These are phyloP conservation scores for Tirmania nivea DNA, from an alignment of 495 filamentous ascomycete genomes.

Conservation along the genomic window DNA sequence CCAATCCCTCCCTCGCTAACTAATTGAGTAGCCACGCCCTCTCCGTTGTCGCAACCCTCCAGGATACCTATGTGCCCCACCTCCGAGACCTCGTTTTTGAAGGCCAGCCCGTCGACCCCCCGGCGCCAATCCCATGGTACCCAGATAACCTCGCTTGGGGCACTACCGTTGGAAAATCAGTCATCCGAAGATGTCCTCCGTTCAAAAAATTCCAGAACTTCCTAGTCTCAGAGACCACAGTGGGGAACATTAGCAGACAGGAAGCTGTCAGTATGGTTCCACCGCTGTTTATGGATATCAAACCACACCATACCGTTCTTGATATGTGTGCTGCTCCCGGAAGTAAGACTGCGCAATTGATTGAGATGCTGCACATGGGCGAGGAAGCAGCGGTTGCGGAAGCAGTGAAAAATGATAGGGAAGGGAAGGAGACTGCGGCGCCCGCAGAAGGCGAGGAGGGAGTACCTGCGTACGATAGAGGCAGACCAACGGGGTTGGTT, in stretches of 20 bases:
- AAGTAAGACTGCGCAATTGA: conserved; percentile 84
- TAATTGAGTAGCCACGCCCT: conserved; percentile 46
- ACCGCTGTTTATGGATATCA: conserved; percentile 74
- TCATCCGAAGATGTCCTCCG: conserved; percentile 71
- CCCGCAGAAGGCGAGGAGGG: conserved; percentile 28
- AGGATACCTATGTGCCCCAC: conserved; percentile 71
- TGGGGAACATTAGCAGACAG: conserved; percentile 91
- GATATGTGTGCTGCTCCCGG: conserved; percentile 94
- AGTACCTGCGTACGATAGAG: conserved; percentile 42
- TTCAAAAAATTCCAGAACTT: conserved; percentile 94
- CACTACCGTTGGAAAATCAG: conserved; percentile 89
- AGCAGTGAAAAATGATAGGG: conserved; percentile 30
- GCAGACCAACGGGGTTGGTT: conserved; percentile 69
- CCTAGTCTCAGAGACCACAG: conserved; percentile 87
- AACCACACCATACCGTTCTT: conserved; percentile 73
- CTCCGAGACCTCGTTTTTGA: conserved; percentile 66
- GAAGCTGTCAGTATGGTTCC: conserved; percentile 98
- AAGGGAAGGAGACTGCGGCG: conserved; percentile 20
- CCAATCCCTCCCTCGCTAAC: background rate
- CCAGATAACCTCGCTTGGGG: conserved; percentile 83
- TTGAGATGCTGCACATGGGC: conserved; percentile 80
- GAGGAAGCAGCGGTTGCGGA: conserved; percentile 64
- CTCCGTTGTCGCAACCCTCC: conserved; percentile 60
- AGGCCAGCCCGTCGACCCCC: conserved; percentile 57
- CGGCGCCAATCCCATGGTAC: conserved; percentile 66